These are phyloP conservation scores for Stentor roeselii DNA, from an alignment of 73 alveolate species.

Conservation along the genomic window DNA sequence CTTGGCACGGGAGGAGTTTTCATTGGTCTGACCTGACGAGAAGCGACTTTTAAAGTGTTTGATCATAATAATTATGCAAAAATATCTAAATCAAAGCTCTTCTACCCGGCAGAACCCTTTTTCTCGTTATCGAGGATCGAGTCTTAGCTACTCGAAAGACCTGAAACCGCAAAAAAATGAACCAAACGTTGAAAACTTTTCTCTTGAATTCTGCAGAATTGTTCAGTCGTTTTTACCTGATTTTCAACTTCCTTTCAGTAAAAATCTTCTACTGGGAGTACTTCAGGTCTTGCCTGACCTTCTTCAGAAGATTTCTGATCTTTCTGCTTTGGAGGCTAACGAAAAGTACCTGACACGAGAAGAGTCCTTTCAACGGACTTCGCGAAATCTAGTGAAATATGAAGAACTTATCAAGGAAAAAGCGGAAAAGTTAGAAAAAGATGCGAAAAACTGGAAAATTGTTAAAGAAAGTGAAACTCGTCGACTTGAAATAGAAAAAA, in stretches of 20 bases:
- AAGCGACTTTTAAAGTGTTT: not conserved
- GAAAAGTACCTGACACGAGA: not conserved
- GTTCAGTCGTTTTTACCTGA: not conserved
- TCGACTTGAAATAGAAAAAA: not conserved
- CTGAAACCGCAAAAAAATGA: not conserved
- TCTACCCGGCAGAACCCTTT: not conserved
- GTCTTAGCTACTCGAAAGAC: not conserved
- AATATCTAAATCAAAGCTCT: not conserved
- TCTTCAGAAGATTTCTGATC: not conserved
- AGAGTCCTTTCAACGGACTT: not conserved
- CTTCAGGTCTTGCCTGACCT: not conserved
- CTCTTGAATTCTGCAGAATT: not conserved
- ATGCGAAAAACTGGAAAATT: not conserved
- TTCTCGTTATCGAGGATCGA: not conserved
- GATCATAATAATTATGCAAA: not conserved
- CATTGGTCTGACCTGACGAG: slow-evolving; percentile 9
- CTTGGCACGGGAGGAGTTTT: not conserved
- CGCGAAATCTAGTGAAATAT: not conserved
- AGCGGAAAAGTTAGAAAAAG: not conserved
- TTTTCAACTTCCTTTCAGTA: not conserved
- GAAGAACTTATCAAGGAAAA: not conserved
- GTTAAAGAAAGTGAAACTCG: not conserved
- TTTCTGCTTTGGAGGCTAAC: not conserved
- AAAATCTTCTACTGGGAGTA: not conserved
- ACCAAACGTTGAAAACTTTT: not conserved